Conservation (phyloP, 106 monocot species). For the Hemerocallis citrina region DNA sequence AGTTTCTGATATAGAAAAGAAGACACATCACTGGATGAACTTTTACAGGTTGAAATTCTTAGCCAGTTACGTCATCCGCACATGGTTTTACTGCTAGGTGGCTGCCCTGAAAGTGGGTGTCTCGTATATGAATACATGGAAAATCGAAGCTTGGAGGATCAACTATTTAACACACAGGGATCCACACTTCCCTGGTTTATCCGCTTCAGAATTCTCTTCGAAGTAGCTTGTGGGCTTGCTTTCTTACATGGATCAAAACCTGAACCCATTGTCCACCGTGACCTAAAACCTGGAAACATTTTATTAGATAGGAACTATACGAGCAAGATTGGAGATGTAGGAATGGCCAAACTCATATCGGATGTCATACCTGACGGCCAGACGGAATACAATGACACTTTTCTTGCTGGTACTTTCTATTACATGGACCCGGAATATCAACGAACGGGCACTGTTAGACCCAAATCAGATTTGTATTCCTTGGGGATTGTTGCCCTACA, state of each 20-base stretch:
- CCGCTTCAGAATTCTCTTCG: constrained; percentile 61
- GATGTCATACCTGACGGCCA: constrained; percentile 60
- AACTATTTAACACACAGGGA: constrained; percentile 32
- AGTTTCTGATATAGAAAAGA: not conserved
- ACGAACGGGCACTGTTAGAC: constrained; percentile 69
- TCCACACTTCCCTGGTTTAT: constrained; percentile 49
- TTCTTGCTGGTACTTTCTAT: constrained; percentile 59
- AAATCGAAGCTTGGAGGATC: constrained; percentile 80
- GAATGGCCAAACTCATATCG: constrained; percentile 63
- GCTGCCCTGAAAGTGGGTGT: constrained; percentile 61
- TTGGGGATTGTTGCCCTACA: constrained; percentile 71
- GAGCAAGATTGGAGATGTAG: constrained; percentile 87
- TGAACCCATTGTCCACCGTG: constrained; percentile 84
- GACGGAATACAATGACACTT: constrained; percentile 84
- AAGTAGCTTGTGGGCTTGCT: constrained; percentile 72
- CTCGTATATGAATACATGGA: constrained; percentile 92
- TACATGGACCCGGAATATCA: constrained; percentile 97
- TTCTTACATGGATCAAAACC: constrained; percentile 76
- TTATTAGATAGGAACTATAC: constrained; percentile 57
- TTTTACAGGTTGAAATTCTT: constrained; percentile 70
- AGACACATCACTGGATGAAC: not conserved
- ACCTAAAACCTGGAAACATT: constrained; percentile 88
- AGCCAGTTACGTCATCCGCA: constrained; percentile 76
- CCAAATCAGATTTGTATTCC: constrained; percentile 83
- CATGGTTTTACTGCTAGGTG: constrained; percentile 70